Percentiles rank a stretch among this genome's conserved stretches.
Conservation (phyloP, 768 basidiomycete genomes). For the Amyloporia xantha region DNA sequence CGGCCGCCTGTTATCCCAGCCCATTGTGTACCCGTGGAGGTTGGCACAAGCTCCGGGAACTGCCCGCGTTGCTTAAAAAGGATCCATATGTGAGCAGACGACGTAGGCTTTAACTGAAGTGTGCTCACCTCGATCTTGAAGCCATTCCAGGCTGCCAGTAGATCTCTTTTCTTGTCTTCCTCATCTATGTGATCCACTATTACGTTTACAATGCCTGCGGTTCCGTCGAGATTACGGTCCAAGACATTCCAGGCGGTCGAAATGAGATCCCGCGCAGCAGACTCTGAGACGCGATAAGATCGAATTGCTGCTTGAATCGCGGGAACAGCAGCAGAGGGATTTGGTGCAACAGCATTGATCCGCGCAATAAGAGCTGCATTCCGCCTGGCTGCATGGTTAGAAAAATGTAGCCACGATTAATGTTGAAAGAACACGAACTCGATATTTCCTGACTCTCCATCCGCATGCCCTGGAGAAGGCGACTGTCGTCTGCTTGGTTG, state of each 20-base stretch:
- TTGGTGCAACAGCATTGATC: conserved; percentile 50
- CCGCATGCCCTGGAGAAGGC: conserved; percentile 30
- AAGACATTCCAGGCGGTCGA: conserved; percentile 82
- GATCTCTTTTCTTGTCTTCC: conserved; percentile 72
- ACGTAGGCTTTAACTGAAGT: background rate
- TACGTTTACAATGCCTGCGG: conserved; percentile 64
- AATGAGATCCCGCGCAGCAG: conserved; percentile 77
- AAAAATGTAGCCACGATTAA: background rate
- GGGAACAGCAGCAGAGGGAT: conserved; percentile 50
- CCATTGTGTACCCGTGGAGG: conserved; percentile 55
- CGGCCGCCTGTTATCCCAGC: conserved; percentile 78
- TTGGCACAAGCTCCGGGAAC: conserved; percentile 71
- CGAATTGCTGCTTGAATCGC: conserved; percentile 72
- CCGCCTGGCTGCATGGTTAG: conserved; percentile 37
- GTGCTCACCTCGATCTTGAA: conserved; percentile 71
- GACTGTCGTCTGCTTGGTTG: conserved; percentile 24
- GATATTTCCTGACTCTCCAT: conserved; percentile 45
- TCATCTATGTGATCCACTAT: conserved; percentile 77
- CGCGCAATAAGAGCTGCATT: conserved; percentile 60
- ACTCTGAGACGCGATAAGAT: conserved; percentile 71
- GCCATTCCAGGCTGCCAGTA: conserved; percentile 74
- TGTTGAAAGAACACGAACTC: conserved; percentile 37
- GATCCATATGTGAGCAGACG: background rate
- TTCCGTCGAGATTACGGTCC: conserved; percentile 61
- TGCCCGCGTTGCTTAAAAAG: conserved; percentile 68